phyloP scores from a whole-genome alignment of 495 filamentous ascomycete genomes.

The Sabuloglossum arenarium region DNA sequence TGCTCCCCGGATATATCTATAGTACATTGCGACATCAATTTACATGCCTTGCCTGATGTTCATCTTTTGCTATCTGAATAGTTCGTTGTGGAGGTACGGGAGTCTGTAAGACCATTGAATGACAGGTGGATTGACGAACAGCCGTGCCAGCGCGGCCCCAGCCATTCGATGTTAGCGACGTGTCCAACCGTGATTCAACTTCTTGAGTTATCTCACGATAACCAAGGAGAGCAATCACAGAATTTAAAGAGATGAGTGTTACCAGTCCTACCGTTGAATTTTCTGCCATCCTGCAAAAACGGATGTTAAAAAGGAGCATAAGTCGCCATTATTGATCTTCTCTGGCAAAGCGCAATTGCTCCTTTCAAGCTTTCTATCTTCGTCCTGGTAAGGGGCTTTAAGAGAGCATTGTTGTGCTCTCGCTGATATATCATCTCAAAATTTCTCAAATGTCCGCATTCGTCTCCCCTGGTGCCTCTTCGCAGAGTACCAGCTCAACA shows the following conservation, averaged over 20 bases:
- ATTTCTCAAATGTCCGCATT: not conserved
- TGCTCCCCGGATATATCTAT: not conserved
- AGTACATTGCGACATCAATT: not conserved
- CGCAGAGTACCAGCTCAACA: not conserved
- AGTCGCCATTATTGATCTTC: not conserved
- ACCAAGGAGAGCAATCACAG: not conserved
- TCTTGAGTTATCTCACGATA: not conserved
- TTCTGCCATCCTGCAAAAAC: not conserved
- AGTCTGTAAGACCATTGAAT: not conserved
- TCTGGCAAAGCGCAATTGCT: not conserved
- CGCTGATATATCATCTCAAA: not conserved
- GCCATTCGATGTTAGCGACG: not conserved
- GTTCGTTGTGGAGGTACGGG: not conserved
- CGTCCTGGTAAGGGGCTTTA: not conserved
- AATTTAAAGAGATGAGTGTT: not conserved
- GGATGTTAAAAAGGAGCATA: not conserved
- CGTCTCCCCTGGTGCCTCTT: not conserved
- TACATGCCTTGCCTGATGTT: not conserved
- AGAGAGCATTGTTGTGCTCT: not conserved
- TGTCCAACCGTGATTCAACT: slow-evolving; percentile 3
- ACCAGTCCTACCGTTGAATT: not conserved
- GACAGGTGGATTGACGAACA: not conserved
- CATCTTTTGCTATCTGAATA: not conserved
- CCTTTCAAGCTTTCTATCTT: not conserved
- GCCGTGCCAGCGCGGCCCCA: not conserved